Conservation (phyloP, 768 basidiomycete genomes). For the Tricholoma flavovirens region DNA sequence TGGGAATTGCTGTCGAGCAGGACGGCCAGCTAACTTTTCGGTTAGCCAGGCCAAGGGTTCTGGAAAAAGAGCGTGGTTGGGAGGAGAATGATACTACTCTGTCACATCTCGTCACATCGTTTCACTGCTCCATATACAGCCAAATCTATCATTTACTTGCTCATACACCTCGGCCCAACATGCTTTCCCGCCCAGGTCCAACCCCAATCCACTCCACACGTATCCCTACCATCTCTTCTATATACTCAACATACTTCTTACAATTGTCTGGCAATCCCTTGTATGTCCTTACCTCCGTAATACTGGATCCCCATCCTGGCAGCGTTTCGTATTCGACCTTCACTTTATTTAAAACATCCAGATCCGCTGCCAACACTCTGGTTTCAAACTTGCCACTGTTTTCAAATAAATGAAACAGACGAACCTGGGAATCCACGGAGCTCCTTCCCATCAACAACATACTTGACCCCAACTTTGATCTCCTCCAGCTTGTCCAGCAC, state of each 20-base stretch:
- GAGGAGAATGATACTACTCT: too few species aligned
- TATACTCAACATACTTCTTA: conserved; percentile 80
- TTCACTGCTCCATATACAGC: too few species aligned
- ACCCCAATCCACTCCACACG: conserved; percentile 92
- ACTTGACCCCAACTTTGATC: conserved; percentile 85
- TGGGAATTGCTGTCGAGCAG: conserved; percentile 13
- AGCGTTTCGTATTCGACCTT: conserved; percentile 85
- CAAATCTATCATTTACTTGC: too few species aligned
- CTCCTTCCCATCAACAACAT: conserved; percentile 71
- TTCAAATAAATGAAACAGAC: conserved; percentile 3
- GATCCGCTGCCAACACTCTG: conserved; percentile 56
- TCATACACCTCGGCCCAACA: conserved; percentile 46
- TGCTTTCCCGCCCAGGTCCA: conserved; percentile 80
- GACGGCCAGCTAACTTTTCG: conserved; percentile 6
- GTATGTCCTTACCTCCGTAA: conserved; percentile 56
- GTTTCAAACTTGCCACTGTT: too few species aligned
- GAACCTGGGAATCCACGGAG: conserved; percentile 84
- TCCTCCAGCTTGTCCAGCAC: conserved; percentile 79
- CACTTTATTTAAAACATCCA: conserved; percentile 72
- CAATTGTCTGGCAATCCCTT: conserved; percentile 80
- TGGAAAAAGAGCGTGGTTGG: conserved; percentile 17
- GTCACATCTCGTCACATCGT: too few species aligned
- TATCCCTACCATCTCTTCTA: conserved; percentile 68
- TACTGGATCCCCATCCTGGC: conserved; percentile 86
- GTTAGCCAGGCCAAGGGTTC: not conserved